Conservation (phyloP, 352 stramenopile genomes). For the Phytopythium delawarense region DNA sequence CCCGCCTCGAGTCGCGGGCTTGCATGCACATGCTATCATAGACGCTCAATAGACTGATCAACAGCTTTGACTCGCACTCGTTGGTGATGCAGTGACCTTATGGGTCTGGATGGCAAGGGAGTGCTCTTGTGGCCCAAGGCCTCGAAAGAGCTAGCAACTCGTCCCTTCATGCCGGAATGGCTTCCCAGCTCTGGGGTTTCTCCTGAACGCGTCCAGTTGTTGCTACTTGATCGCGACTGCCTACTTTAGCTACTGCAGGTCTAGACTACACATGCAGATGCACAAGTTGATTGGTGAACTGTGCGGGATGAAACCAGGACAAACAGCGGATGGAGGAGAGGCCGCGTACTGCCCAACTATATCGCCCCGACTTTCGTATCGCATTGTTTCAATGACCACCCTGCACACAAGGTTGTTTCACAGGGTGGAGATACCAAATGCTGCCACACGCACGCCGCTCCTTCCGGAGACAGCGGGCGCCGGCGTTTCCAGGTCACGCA, state of each 20-base stretch:
- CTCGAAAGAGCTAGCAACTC: no score
- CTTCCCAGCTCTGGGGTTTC: no score
- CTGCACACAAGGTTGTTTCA: constrained; percentile 66
- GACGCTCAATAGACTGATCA: not conserved
- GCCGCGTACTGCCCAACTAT: constrained; percentile 79
- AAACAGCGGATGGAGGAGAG: constrained; percentile 60
- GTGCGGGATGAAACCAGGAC: constrained; percentile 71
- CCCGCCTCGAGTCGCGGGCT: not conserved
- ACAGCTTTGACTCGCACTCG: not conserved
- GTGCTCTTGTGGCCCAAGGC: no score
- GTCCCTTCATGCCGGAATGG: no score
- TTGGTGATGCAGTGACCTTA: not conserved
- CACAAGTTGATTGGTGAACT: constrained; percentile 17
- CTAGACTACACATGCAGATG: not conserved
- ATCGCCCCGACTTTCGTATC: constrained; percentile 48
- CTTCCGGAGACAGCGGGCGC: not conserved
- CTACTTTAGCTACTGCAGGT: no score
- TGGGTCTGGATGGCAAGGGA: no score
- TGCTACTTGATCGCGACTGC: no score
- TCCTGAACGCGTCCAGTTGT: no score
- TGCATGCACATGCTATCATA: not conserved
- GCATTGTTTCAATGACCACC: constrained; percentile 86
- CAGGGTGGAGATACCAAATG: constrained; percentile 87
- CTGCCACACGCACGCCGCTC: constrained; percentile 11
- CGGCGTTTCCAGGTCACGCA: not conserved